Evolutionary conservation across 106 monocot species (phyloP).

Genomic region (Dactylorhiza incarnata): DNA sequence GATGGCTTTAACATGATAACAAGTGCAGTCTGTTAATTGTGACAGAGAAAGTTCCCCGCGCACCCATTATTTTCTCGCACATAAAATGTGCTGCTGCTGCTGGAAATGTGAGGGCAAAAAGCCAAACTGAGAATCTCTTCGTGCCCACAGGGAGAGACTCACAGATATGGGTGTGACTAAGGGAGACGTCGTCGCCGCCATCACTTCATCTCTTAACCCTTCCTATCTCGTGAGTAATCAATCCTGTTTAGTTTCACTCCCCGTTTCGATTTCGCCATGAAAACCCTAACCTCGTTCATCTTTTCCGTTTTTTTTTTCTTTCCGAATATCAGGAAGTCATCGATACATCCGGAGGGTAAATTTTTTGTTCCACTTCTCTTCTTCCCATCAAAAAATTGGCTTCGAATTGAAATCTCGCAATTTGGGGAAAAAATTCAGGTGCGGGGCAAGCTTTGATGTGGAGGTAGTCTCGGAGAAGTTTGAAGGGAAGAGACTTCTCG

Average conservation of each 20-base stretch:
- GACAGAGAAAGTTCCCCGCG: too few species aligned
- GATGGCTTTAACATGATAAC: too few species aligned
- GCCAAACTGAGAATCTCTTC: too few species aligned
- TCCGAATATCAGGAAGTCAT: slow-evolving; percentile 47
- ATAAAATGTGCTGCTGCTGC: too few species aligned
- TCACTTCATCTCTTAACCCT: slow-evolving; percentile 59
- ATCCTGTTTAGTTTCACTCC: not conserved
- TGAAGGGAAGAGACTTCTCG: slow-evolving; percentile 92
- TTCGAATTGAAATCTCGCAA: not conserved
- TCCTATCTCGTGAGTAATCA: slow-evolving; percentile 55
- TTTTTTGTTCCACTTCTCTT: not conserved
- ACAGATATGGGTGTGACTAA: slow-evolving; percentile 66
- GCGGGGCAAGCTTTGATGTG: slow-evolving; percentile 85
- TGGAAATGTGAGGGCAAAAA: too few species aligned
- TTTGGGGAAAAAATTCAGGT: slow-evolving; percentile 24
- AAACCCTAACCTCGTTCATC: slow-evolving; percentile 23
- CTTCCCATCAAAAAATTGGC: not conserved
- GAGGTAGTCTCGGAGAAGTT: slow-evolving; percentile 86
- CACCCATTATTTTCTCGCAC: too few species aligned
- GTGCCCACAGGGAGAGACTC: not conserved
- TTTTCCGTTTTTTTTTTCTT: not conserved
- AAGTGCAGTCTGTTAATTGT: too few species aligned
- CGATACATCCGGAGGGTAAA: slow-evolving; percentile 90
- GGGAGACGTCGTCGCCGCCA: slow-evolving; percentile 57
- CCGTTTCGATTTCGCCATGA: not conserved